Percentiles rank a stretch among this genome's conserved stretches.
These are phyloP conservation scores for Stephanocyclus meneghinianus DNA, from an alignment of 352 stramenopile species.

Conservation along the genomic window DNA sequence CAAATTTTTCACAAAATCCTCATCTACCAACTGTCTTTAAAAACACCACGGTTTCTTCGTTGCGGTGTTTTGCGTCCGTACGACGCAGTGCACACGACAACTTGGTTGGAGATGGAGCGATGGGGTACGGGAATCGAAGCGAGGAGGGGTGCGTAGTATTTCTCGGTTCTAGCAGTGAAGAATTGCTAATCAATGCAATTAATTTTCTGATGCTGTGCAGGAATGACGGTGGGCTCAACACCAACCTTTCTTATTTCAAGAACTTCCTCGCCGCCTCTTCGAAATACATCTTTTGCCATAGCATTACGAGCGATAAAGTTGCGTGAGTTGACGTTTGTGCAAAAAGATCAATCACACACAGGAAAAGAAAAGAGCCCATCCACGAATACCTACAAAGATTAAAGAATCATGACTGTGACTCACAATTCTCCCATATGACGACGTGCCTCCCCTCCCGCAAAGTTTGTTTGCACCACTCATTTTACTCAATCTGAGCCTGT, in stretches of 20 bases:
- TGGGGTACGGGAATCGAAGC: slow-evolving; percentile 94
- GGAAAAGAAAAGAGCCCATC: background rate
- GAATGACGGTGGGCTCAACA: slow-evolving; percentile 75
- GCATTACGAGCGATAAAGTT: background rate
- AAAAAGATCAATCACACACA: background rate
- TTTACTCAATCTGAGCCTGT: slow-evolving; percentile 88
- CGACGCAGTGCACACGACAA: slow-evolving; percentile 89
- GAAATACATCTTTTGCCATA: slow-evolving; percentile 88
- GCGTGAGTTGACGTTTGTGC: background rate
- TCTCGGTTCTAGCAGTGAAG: no score
- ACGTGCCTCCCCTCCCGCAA: slow-evolving; percentile 89
- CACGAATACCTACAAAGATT: background rate
- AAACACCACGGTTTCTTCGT: slow-evolving; percentile 94
- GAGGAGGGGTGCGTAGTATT: slow-evolving; percentile 87
- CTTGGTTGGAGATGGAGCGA: slow-evolving; percentile 91
- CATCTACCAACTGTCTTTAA: slow-evolving; percentile 95
- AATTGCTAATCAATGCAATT: background rate
- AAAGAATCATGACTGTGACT: background rate
- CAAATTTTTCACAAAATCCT: slow-evolving; percentile 86
- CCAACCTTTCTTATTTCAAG: slow-evolving; percentile 79
- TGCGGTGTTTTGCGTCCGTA: slow-evolving; percentile 88
- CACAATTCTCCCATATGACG: slow-evolving; percentile 94
- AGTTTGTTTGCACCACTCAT: slow-evolving; percentile 88
- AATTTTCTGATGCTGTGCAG: slow-evolving; percentile 32
- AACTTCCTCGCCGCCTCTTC: slow-evolving; percentile 92